phyloP scores from a whole-genome alignment of 2,329 filamentous ascomycete species.

The Trichophyton equinum region DNA sequence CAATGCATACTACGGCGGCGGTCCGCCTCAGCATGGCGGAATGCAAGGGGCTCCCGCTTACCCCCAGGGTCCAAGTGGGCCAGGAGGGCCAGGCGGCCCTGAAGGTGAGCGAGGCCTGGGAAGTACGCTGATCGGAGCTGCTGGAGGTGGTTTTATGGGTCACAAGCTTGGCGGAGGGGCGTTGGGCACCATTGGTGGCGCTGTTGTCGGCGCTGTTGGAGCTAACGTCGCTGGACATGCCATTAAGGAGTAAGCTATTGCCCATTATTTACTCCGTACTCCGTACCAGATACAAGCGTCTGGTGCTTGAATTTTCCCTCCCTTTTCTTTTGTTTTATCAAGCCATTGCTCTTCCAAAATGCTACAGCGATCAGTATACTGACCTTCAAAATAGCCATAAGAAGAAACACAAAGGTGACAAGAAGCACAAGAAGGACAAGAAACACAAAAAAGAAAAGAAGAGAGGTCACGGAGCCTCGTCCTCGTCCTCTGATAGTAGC shows the following conservation, averaged over 20 bases:
- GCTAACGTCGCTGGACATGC: conserved; percentile 18
- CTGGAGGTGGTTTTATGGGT: conserved; percentile 26
- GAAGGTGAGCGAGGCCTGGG: conserved; percentile 27
- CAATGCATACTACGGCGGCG: conserved; percentile 22
- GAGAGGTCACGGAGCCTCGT: not conserved
- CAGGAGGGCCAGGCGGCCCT: conserved; percentile 11
- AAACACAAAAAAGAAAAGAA: conserved; percentile 10
- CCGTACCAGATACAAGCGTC: too few relatives aligned
- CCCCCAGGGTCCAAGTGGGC: not conserved
- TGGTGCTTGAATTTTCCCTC: not conserved
- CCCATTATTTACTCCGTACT: not conserved
- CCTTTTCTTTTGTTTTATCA: not conserved
- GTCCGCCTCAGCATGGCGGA: conserved; percentile 3
- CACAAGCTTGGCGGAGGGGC: conserved; percentile 26
- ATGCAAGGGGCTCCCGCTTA: conserved; percentile 4
- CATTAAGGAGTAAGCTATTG: conserved; percentile 19
- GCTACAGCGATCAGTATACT: not conserved
- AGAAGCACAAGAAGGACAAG: conserved; percentile 17
- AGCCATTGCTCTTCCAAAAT: not conserved
- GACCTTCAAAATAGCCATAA: conserved; percentile 11
- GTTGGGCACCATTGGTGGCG: conserved; percentile 24
- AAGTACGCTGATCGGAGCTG: conserved; percentile 27
- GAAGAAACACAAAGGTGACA: conserved; percentile 19
- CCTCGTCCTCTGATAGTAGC: conserved; percentile 7
- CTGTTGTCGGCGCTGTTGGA: conserved; percentile 23